Evolutionary conservation across 768 basidiomycete species (phyloP).

Genomic region (Trametes cinnabarina): DNA sequence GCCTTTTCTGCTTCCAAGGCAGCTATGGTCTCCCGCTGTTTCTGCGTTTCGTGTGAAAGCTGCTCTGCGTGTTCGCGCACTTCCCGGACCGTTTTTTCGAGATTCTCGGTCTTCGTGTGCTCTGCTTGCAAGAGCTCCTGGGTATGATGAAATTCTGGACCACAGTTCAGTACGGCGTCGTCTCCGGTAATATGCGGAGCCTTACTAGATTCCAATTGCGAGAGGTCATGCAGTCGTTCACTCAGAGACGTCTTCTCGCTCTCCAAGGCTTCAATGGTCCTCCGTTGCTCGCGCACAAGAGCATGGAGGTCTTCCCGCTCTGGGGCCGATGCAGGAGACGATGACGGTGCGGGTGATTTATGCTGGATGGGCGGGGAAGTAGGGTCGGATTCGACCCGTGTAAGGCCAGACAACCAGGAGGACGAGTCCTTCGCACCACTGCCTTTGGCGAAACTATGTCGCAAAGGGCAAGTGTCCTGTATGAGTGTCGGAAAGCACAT

Average conservation of each 20-base stretch:
- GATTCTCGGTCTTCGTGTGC: constrained; percentile 36
- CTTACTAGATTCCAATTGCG: constrained; percentile 61
- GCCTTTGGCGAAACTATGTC: constrained; percentile 42
- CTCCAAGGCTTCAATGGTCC: constrained; percentile 75
- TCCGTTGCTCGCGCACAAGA: constrained; percentile 56
- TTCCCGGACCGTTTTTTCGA: constrained; percentile 31
- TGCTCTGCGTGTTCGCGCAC: constrained; percentile 10
- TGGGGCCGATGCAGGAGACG: constrained; percentile 14
- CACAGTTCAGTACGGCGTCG: neutral
- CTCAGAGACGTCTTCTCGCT: constrained; percentile 38
- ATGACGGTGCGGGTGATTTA: constrained; percentile 13
- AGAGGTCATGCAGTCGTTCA: constrained; percentile 53
- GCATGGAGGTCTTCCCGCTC: constrained; percentile 29
- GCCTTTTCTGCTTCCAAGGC: constrained; percentile 11
- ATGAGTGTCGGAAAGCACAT: neutral
- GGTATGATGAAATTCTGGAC: constrained; percentile 18
- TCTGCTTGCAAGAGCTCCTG: constrained; percentile 32
- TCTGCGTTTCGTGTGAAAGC: constrained; percentile 8
- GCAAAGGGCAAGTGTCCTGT: neutral
- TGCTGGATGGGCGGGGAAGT: constrained; percentile 26
- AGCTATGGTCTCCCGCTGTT: constrained; percentile 11
- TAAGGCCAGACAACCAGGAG: constrained; percentile 61
- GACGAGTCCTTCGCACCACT: constrained; percentile 34
- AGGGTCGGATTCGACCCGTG: constrained; percentile 37
- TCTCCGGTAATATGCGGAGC: neutral